A percentile compares a stretch with the other conserved stretches of the same genome.
phyloP scores from a whole-genome alignment of 2,329 filamentous ascomycete genomes.

The Alternaria solani region DNA sequence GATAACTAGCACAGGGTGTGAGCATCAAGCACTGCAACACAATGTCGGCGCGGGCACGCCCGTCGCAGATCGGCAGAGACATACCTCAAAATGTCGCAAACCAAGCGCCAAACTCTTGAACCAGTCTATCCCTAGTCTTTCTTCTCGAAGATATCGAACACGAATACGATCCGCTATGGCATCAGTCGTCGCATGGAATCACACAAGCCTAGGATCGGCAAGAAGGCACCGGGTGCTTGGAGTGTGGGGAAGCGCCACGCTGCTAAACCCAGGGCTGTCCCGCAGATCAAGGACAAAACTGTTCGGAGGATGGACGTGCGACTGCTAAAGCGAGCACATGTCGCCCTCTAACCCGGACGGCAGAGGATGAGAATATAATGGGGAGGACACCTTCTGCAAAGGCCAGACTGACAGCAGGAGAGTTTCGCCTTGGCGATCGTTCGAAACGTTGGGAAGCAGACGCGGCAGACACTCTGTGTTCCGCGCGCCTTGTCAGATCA shows the following conservation, averaged over 20 bases:
- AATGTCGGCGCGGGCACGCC: slow-evolving; percentile 7
- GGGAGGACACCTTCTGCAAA: slow-evolving; percentile 28
- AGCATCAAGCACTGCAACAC: slow-evolving; percentile 25
- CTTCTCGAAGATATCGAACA: slow-evolving; percentile 46
- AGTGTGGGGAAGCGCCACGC: slow-evolving; percentile 52
- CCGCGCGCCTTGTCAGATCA: slow-evolving; percentile 34
- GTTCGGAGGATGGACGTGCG: slow-evolving; percentile 38
- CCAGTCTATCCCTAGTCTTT: slow-evolving; percentile 55
- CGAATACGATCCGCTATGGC: slow-evolving; percentile 47
- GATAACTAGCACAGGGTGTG: slow-evolving; percentile 38
- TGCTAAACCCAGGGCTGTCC: slow-evolving; percentile 40
- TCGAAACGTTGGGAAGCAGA: slow-evolving; percentile 43
- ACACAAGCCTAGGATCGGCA: slow-evolving; percentile 41
- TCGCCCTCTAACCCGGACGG: slow-evolving; percentile 46
- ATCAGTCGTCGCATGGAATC: slow-evolving; percentile 48
- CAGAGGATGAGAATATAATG: slow-evolving; percentile 32
- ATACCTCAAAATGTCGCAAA: slow-evolving; percentile 48
- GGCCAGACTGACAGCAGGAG: slow-evolving; percentile 36
- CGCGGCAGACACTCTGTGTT: slow-evolving; percentile 37
- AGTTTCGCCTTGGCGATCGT: slow-evolving; percentile 42
- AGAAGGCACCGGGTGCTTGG: slow-evolving; percentile 41
- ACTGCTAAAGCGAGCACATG: slow-evolving; percentile 49
- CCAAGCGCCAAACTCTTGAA: slow-evolving; percentile 52
- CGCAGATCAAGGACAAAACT: slow-evolving; percentile 38
- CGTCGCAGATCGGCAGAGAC: slow-evolving; percentile 20